These are phyloP conservation scores for Coemansia sp. DNA, from an alignment of 371 early-diverging fungal species.

Conservation along the genomic window DNA sequence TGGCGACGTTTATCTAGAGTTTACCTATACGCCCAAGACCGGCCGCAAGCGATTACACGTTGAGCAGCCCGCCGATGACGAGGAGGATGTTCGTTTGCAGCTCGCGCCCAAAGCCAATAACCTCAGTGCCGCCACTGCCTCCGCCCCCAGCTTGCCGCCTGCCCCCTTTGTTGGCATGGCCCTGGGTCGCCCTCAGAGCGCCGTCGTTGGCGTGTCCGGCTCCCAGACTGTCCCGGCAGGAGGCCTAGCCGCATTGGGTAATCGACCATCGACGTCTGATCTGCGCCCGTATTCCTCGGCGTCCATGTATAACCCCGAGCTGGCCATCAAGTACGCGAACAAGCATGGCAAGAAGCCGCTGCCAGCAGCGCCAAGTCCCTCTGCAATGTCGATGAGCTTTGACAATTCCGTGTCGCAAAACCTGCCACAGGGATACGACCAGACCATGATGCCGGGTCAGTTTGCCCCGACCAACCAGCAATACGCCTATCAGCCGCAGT, in stretches of 20 bases:
- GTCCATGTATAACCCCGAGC: constrained; percentile 43
- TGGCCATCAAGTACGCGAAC: constrained; percentile 47
- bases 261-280: constrained; percentile 41
- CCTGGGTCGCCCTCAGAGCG: too few relatives aligned
- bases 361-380: constrained; percentile 24
- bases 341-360: constrained; percentile 51
- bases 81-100: constrained; percentile 33
- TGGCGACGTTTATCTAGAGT: constrained; percentile 50
- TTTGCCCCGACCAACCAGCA: too few relatives aligned
- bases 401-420: constrained; percentile 4
- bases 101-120: constrained; percentile 5
- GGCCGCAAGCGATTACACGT: constrained; percentile 39
- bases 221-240: too few relatives aligned
- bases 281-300: constrained; percentile 49
- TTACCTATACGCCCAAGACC: constrained; percentile 49
- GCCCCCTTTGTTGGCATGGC: constrained; percentile 1
- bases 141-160: constrained; percentile 5
- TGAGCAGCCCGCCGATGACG: constrained; percentile 16
- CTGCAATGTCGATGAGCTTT: not conserved
- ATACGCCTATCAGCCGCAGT: too few relatives aligned
- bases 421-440: constrained; percentile 20
- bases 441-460: constrained; percentile 46
- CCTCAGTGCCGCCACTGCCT: constrained; percentile 36
- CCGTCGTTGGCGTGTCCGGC: too few relatives aligned
- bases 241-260: too few relatives aligned